phyloP scores from a whole-genome alignment of 176 grass and related monocot genomes.

The Pontederia paniculata region DNA sequence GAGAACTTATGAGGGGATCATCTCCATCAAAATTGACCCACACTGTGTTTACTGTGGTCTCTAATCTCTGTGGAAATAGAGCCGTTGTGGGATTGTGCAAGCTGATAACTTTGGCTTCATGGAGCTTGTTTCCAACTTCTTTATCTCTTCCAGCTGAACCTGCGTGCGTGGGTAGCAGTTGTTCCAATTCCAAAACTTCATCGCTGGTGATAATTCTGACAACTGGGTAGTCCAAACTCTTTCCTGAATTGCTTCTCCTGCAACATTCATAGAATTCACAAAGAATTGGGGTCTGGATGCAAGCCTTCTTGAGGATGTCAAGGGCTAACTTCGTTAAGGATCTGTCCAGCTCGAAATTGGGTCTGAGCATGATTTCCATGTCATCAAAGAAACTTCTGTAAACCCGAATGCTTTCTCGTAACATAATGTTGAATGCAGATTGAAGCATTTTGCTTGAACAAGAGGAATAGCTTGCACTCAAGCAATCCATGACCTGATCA shows the following conservation, averaged over 20 bases:
- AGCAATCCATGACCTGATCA: conserved; percentile 57
- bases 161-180: neutral
- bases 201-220: conserved; percentile 54
- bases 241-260: conserved; percentile 37
- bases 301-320: conserved; percentile 60
- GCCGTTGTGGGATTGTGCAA: neutral
- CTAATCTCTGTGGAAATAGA: conserved; percentile 28
- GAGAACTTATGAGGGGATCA: conserved; percentile 4
- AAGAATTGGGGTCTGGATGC: conserved; percentile 47
- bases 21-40: conserved; percentile 79
- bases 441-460: conserved; percentile 14
- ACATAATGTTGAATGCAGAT: conserved; percentile 60
- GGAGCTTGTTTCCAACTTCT: neutral
- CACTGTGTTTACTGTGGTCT: conserved; percentile 80
- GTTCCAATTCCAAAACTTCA: conserved; percentile 29
- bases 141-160: neutral
- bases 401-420: conserved; percentile 87
- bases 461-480: conserved; percentile 32
- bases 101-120: neutral
- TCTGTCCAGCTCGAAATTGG: conserved; percentile 23
- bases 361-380: conserved; percentile 26
- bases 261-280: conserved; percentile 83
- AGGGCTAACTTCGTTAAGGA: conserved; percentile 21
- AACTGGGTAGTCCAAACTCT: conserved; percentile 66
- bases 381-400: conserved; percentile 53